Conservation (phyloP, 2,329 filamentous ascomycete species). For the Rhynchosporium agropyri region DNA sequence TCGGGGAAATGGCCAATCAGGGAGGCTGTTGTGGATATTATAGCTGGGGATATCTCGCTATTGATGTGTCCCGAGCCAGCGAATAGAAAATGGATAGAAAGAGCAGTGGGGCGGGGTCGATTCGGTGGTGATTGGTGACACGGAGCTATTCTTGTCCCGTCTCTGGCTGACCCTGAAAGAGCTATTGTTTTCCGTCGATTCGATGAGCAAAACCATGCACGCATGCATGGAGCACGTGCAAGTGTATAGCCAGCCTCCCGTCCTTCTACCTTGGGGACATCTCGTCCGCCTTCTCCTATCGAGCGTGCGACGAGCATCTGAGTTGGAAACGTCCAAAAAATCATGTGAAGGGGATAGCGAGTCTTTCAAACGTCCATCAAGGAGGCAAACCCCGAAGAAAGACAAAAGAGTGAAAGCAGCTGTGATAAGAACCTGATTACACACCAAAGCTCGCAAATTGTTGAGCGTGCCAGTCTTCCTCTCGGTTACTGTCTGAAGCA, state of each 20-base stretch:
- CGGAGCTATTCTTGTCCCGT: neutral
- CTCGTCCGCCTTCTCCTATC: neutral
- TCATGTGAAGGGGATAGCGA: neutral
- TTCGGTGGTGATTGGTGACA: neutral
- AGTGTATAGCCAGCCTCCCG: neutral
- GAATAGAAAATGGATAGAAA: neutral
- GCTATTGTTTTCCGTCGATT: neutral
- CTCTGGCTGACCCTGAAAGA: too few relatives aligned
- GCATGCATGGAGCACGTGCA: slow-evolving; percentile 5
- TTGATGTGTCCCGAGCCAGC: slow-evolving; percentile 7
- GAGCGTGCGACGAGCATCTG: too few relatives aligned
- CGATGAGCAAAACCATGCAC: slow-evolving; percentile 9
- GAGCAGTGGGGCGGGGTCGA: neutral
- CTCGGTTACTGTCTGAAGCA: too few relatives aligned
- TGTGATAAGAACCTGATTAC: too few relatives aligned
- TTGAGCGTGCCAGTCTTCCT: too few relatives aligned
- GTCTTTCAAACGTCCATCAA: neutral
- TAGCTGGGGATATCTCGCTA: neutral
- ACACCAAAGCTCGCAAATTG: too few relatives aligned
- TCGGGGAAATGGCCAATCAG: neutral
- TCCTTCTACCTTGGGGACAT: slow-evolving; percentile 9
- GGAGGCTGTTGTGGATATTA: neutral
- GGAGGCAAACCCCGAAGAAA: too few relatives aligned
- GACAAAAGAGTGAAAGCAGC: too few relatives aligned
- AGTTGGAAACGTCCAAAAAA: too few relatives aligned